These are phyloP conservation scores for Fragaria vesca DNA, from an alignment of 306 rosid genomes.

Conservation along the genomic window DNA sequence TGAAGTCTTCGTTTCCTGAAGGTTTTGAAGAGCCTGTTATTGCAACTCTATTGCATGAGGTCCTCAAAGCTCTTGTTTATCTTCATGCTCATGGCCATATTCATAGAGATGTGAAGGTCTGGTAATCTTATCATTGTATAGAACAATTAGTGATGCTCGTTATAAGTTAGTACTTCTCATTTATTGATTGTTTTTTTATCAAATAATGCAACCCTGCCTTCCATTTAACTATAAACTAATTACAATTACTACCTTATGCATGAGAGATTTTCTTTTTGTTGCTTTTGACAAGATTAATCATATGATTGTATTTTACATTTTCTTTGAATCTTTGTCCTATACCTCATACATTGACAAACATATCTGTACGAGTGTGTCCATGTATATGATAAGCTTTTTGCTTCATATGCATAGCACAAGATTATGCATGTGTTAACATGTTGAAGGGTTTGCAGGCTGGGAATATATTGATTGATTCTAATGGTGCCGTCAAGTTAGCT, in stretches of 20 bases:
- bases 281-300: neutral
- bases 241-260: neutral
- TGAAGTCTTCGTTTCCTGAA: slow-evolving; percentile 74
- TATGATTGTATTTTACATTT: neutral
- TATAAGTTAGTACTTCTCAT: neutral
- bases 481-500: slow-evolving; percentile 88
- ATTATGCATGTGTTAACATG: slow-evolving; percentile 4
- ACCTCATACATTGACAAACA: neutral
- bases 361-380: neutral
- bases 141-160: neutral
- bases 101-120: slow-evolving; percentile 97
- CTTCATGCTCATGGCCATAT: slow-evolving; percentile 93
- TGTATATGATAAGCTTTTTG: neutral
- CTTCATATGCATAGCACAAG: neutral
- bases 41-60: slow-evolving; percentile 84
- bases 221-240: neutral
- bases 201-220: neutral
- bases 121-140: slow-evolving; percentile 13
- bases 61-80: slow-evolving; percentile 90
- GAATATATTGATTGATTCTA: slow-evolving; percentile 81
- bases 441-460: slow-evolving; percentile 69
- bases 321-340: neutral
- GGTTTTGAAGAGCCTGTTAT: slow-evolving; percentile 96
- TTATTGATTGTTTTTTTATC: neutral
- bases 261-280: neutral